Evolutionary conservation across 768 basidiomycete genomes (phyloP).

Genomic region (Termitomyces titanicus): DNA sequence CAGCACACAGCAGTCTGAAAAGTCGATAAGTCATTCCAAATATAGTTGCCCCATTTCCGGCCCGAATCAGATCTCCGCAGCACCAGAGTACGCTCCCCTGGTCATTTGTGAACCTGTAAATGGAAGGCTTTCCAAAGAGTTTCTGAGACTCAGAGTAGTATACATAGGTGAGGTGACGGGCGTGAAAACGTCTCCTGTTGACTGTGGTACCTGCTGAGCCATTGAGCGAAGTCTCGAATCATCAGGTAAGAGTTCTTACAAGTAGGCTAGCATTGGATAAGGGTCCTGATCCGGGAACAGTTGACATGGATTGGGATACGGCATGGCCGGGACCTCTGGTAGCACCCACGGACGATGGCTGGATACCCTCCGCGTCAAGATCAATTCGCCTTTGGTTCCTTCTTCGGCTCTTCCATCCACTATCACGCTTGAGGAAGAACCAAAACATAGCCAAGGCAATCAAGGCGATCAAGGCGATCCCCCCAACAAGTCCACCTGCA

Average conservation of each 20-base stretch:
- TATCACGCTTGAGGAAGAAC: constrained; percentile 25
- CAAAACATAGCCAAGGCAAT: constrained; percentile 36
- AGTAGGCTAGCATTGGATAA: neutral
- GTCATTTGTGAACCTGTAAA: constrained; percentile 17
- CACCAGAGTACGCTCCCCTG: constrained; percentile 25
- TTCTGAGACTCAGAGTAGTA: constrained; percentile 22
- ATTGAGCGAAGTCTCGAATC: neutral
- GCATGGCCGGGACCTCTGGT: neutral
- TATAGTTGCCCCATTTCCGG: no score
- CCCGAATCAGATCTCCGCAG: constrained; percentile 28
- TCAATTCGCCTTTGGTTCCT: constrained; percentile 4
- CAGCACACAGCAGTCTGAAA: neutral
- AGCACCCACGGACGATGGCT: neutral
- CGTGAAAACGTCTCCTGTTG: constrained; percentile 21
- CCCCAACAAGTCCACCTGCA: constrained; percentile 58
- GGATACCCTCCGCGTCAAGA: constrained; percentile 13
- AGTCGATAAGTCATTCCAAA: neutral
- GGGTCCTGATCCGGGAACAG: neutral
- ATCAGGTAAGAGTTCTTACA: neutral
- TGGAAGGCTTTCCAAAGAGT: constrained; percentile 28
- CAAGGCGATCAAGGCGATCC: constrained; percentile 38
- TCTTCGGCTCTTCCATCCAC: constrained; percentile 4
- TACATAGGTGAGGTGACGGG: constrained; percentile 25
- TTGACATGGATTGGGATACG: constrained; percentile 10
- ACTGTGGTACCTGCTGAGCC: constrained; percentile 3